Conservation (phyloP, 495 filamentous ascomycete genomes). For the Acidiella bohemica region DNA sequence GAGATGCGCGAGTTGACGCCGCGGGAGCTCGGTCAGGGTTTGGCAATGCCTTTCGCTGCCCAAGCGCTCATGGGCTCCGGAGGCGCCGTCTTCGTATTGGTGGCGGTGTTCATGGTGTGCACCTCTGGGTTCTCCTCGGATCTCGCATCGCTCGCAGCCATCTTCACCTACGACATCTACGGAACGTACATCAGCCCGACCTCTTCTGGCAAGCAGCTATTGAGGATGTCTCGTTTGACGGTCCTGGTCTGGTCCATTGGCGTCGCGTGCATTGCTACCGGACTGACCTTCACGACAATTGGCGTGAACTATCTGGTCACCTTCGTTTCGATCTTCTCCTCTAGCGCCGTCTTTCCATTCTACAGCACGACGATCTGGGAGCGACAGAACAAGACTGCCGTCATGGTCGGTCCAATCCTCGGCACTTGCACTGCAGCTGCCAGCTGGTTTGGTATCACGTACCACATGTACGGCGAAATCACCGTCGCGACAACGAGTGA, state of each 20-base stretch:
- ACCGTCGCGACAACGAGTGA: slow-evolving; percentile 15
- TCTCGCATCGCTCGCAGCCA: slow-evolving; percentile 16
- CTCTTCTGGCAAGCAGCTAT: slow-evolving; percentile 16
- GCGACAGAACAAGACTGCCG: slow-evolving; percentile 14
- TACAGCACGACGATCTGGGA: slow-evolving; percentile 20
- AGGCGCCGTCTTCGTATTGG: slow-evolving; percentile 17
- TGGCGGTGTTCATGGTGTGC: slow-evolving; percentile 21
- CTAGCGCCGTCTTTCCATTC: slow-evolving; percentile 20
- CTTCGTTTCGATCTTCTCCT: slow-evolving; percentile 12
- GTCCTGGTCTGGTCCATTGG: slow-evolving; percentile 26
- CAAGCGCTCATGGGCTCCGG: slow-evolving; percentile 16
- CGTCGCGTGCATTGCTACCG: slow-evolving; percentile 29
- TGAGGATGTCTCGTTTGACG: slow-evolving; percentile 19
- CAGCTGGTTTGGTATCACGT: slow-evolving; percentile 18
- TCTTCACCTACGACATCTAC: slow-evolving; percentile 22
- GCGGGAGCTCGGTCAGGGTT: slow-evolving; percentile 17
- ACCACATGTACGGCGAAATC: slow-evolving; percentile 16
- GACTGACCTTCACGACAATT: slow-evolving; percentile 19
- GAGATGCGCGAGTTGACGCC: slow-evolving; percentile 20
- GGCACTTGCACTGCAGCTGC: slow-evolving; percentile 17
- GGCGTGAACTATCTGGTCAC: slow-evolving; percentile 20
- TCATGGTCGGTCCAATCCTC: slow-evolving; percentile 15
- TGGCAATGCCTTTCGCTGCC: slow-evolving; percentile 16
- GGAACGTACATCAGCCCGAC: slow-evolving; percentile 18
- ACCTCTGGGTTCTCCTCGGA: slow-evolving; percentile 19